These are phyloP conservation scores for Hylodesmum podocarpum DNA, from an alignment of 306 rosid species.

Conservation along the genomic window DNA sequence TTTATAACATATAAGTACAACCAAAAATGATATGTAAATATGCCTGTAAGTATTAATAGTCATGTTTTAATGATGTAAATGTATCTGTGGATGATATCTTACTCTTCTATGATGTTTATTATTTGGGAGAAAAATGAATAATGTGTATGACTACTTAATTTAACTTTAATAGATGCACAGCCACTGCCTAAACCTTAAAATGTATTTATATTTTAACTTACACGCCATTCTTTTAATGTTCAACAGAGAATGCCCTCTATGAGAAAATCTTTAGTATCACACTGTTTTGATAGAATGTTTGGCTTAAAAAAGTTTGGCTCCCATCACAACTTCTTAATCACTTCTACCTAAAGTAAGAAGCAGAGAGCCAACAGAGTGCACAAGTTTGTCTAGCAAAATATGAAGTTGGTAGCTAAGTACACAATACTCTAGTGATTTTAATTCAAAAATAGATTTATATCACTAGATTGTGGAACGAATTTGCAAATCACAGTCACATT, in stretches of 20 bases:
- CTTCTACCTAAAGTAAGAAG: slow-evolving; percentile 2
- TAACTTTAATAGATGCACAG: not conserved
- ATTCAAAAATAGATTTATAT: not conserved
- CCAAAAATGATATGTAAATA: not conserved
- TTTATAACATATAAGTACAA: not conserved
- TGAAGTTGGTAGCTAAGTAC: not conserved
- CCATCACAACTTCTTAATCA: not conserved
- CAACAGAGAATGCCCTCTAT: not conserved
- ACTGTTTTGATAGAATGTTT: not conserved
- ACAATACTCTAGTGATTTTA: not conserved
- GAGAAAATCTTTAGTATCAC: not conserved
- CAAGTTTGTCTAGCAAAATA: not conserved
- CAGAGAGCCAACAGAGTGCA: not conserved
- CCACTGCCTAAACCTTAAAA: not conserved
- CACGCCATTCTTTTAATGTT: not conserved
- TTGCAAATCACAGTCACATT: not conserved
- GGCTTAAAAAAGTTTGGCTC: not conserved
- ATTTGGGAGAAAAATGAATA: not conserved
- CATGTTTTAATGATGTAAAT: not conserved
- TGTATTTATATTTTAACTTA: not conserved
- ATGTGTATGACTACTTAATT: not conserved
- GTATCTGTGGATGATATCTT: not conserved
- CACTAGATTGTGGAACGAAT: not conserved
- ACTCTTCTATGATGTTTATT: not conserved
- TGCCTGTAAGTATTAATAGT: not conserved